Percentiles rank a stretch among this genome's conserved stretches.
Evolutionary conservation across 2,329 filamentous ascomycete genomes (phyloP).

Genomic region (Ophiostoma sp.): DNA sequence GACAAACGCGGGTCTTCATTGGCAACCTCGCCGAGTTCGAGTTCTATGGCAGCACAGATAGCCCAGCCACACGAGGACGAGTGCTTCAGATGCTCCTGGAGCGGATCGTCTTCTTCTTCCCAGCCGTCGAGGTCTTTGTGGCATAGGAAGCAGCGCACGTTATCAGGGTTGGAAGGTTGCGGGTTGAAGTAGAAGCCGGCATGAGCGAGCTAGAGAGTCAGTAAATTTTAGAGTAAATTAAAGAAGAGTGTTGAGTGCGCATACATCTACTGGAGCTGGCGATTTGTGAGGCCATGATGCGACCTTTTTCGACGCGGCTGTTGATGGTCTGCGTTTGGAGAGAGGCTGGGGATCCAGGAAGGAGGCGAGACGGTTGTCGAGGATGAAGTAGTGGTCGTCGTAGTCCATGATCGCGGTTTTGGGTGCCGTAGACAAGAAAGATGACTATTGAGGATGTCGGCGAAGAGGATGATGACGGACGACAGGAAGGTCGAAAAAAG

Average conservation of each 20-base stretch:
- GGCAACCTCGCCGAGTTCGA: conserved; percentile 55
- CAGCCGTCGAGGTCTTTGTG: conserved; percentile 80
- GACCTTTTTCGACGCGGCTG: conserved; percentile 55
- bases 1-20: conserved; percentile 69
- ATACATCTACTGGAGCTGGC: conserved; percentile 60
- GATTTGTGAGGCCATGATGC: conserved; percentile 73
- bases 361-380: conserved; percentile 71
- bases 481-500: neutral
- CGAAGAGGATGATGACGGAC: neutral
- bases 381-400: conserved; percentile 53
- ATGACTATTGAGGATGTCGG: neutral
- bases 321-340: conserved; percentile 65
- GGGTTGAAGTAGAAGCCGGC: conserved; percentile 91
- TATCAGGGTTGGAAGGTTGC: conserved; percentile 69
- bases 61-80: conserved; percentile 84
- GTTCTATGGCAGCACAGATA: conserved; percentile 59
- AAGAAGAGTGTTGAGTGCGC: conserved; percentile 28
- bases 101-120: conserved; percentile 79
- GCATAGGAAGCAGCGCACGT: conserved; percentile 85
- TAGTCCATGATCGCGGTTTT: conserved; percentile 32
- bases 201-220: conserved; percentile 62
- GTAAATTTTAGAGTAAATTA: conserved; percentile 31
- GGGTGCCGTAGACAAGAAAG: neutral
- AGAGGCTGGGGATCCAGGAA: conserved; percentile 63
- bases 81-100: conserved; percentile 80